Evolutionary conservation across 371 early-diverging fungal species (phyloP), one percentile per base, ranked within the genome.

Genomic region (Syncephalastrum monosporum): DNA sequence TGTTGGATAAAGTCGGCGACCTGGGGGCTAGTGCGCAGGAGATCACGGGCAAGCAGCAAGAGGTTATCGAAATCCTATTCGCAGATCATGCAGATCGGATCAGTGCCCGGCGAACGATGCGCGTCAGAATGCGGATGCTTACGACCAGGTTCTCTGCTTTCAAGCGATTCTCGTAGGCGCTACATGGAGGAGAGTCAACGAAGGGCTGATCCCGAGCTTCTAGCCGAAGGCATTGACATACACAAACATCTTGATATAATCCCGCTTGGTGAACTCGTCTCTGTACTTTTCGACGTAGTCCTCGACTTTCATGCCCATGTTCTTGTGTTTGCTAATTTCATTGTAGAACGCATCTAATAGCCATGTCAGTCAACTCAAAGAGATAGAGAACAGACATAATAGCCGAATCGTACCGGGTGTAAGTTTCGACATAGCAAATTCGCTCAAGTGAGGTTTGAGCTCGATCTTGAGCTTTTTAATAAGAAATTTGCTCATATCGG

Each of bases 61-160:
- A 87, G 57, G 27, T 83, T 82, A 56, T 86, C 87, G 65, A 85
- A 87, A 52, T 87, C 87, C 69, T 81, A 72, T 42, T 14, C 60
- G 55, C 16, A 51, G 63, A 16, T 21, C 21, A 54, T 60, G 38
- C 59, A 53, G 49, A 51, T 33, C 25, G 5, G 17, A 33, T 27
- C 13, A 14, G 38, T 12, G 8, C 38, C 38, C 12, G 8, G 10
- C 8, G 2, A 33, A n/a, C 5, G 23, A 21, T 1, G 14, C 29
- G 5, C 3, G 38, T 38, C 4, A 47, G 23, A 48, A 45, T 44
- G 49, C 54, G n/a, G 59, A 6, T 41, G 53, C 70, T 51, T 71
- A 77, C 70, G 56, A 82, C 57, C 47, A 65, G 24, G 42, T 65
- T 65, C 49, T 63, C 51, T 16, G 61, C 54, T 50, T 60, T 17